These are phyloP conservation scores for Wickerhamiella galacta DNA, from an alignment of 805 yeast genomes.

Conservation along the genomic window DNA sequence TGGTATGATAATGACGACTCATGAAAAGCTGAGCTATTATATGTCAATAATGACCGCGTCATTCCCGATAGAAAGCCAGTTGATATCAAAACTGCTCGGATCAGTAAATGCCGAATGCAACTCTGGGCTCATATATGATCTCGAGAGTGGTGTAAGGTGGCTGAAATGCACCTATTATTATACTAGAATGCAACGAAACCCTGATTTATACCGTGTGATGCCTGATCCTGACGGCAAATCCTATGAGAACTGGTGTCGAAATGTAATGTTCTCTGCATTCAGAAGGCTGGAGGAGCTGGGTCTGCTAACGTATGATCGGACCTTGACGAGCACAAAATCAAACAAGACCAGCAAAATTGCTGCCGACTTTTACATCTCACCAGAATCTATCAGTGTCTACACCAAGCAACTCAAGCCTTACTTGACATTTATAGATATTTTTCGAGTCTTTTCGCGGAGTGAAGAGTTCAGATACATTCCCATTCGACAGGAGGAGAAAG, in stretches of 20 bases:
- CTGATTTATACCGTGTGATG: conserved; percentile 61
- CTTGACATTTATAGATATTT: conserved; percentile 52
- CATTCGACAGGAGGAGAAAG: conserved; percentile 70
- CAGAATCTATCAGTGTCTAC: conserved; percentile 55
- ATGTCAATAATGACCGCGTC: conserved; percentile 83
- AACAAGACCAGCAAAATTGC: conserved; percentile 73
- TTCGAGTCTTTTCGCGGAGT: conserved; percentile 61
- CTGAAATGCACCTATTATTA: conserved; percentile 60
- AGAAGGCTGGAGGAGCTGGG: conserved; percentile 36
- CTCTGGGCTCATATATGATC: conserved; percentile 41
- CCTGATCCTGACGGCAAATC: conserved; percentile 40
- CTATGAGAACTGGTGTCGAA: conserved; percentile 35
- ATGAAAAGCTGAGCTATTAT: conserved; percentile 72
- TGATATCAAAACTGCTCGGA: conserved; percentile 56
- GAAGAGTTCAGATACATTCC: conserved; percentile 76
- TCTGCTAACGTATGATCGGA: conserved; percentile 42
- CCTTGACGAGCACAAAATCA: conserved; percentile 31
- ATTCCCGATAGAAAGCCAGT: conserved; percentile 80
- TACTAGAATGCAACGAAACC: conserved; percentile 61
- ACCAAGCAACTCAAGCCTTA: conserved; percentile 45
- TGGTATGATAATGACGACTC: conserved; percentile 82
- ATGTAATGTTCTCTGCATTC: conserved; percentile 65
- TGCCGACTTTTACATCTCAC: conserved; percentile 68
- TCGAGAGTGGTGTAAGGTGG: conserved; percentile 68
- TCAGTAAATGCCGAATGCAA: conserved; percentile 76